Evolutionary conservation across 495 filamentous ascomycete genomes (phyloP), one percentile per base, ranked within the genome.

Genomic region (Wilcoxina mikolae): DNA sequence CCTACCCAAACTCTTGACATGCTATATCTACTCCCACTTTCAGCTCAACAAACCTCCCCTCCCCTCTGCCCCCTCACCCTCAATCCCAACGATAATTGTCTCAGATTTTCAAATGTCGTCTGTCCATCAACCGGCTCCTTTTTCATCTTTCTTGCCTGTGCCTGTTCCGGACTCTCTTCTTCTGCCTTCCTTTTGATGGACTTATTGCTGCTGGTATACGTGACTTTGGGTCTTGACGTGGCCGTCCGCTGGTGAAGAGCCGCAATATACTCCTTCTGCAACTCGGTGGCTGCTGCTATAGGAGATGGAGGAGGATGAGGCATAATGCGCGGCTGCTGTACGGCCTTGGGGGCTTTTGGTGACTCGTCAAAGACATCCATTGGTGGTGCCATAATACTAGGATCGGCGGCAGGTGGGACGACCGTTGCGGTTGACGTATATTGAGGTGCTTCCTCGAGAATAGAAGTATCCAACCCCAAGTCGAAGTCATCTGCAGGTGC

Each of bases 111-210:
- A 17, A 64, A 60, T 23, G 51, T 62, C 12, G 54, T 55, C 26
- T 58, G 39, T 20, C 43, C 51, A 5, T 58, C 60, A 20, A 58
- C 50, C 51, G 18, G 20, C 44, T 56, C 41, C 29, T 63, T 62
- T 15, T 20, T 46, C 17, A 28, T 29, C n/a, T 53, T 54, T 15
- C 18, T 42, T 9, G 55, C 51, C 7, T 39, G 10, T 7, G 26
- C 18, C 4, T 43, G 48, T 18, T 46, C 56, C n/a, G 55, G 52
- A 39, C 17, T 56, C 22, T 63, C 53, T 9, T 63, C 61, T 9
- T 64, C 61, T 4, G 60, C 61, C 42, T 64, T 64, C 27, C 61
- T 38, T 54, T 64, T 64, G 44, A 64, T 56, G 41, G 55, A 64
- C 46, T 62, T 64, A 26, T 56, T 64, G 20, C 50, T 54, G 15